Evolutionary conservation across 2,329 filamentous ascomycete genomes (phyloP), one percentile per base, ranked within the genome.

Genomic region (Aspergillus transmontanensis): DNA sequence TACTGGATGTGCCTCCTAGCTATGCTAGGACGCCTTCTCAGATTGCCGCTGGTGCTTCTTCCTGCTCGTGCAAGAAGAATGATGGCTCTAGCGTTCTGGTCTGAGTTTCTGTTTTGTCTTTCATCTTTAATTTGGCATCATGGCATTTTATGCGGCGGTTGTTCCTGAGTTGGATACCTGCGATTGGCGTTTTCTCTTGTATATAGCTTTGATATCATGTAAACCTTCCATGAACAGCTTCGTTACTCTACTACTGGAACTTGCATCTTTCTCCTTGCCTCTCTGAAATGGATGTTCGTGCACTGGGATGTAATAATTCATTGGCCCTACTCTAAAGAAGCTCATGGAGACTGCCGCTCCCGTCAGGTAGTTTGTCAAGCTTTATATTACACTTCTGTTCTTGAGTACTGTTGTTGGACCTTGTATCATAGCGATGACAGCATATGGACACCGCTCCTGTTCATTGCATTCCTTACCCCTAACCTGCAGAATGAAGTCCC

Each of bases 1-100:
- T 87, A 60, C 81, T 96, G 76, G 91, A 96, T 76, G 90, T 96
- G 19, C 90, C 90, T 61, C 91, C 92, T 0, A 91, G 86, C 71
- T 94, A 89, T 76, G 86, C 86, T 48, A 87, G 85, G 68, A 90
- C 90, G 32, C 92, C 93, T 1, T 92, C 87, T 69, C 88, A 92
- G 75, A 80, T 91, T 6, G 82, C 81, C 16, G 81, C 82, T 30
- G 78, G 80, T 1, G 74, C 68, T 64, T 73, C 62, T 69, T 58
- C 71, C 1, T 79, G 77, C 66, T 68, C 67, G 11, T 74, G 74
- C 43, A 75, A 76, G 68, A 78, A 77, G 70, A 73, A 57, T 65
- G 75, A 76, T 74, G 77, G 76, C 7, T 75, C 75, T 4, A 81
- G 80, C 64, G 73, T 77, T 21, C 59, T 66, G 59, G 78, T 80